Evolutionary conservation across 2,329 filamentous ascomycete species (phyloP).

Genomic region (Aspergillus terreus): DNA sequence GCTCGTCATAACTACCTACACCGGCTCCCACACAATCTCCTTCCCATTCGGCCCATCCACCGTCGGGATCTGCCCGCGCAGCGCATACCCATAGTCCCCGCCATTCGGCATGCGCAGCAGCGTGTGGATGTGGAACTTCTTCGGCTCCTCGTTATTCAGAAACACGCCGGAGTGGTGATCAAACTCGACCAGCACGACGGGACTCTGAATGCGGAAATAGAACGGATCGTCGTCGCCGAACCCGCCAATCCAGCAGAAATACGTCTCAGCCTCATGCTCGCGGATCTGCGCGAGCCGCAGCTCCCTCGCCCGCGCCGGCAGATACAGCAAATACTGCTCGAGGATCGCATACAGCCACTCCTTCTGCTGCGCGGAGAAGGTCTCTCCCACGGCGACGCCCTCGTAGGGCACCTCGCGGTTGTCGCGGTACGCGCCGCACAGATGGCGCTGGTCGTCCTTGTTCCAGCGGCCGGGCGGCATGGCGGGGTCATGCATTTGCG

Average conservation of each 20-base stretch:
- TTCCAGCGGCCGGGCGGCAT: slow-evolving; percentile 69
- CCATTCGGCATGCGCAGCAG: slow-evolving; percentile 68
- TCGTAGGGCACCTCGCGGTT: slow-evolving; percentile 74
- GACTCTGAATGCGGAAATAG: slow-evolving; percentile 74
- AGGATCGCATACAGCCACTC: slow-evolving; percentile 56
- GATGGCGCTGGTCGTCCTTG: slow-evolving; percentile 72
- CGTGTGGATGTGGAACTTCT: slow-evolving; percentile 77
- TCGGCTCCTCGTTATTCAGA: slow-evolving; percentile 66
- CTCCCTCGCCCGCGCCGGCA: slow-evolving; percentile 55
- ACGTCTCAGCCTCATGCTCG: slow-evolving; percentile 63
- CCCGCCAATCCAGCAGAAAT: slow-evolving; percentile 73
- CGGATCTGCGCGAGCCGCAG: slow-evolving; percentile 55
- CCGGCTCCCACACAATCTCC: slow-evolving; percentile 29
- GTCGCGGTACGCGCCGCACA: slow-evolving; percentile 74
- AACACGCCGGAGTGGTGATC: slow-evolving; percentile 79
- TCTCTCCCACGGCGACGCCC: slow-evolving; percentile 53
- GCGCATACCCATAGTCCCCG: slow-evolving; percentile 67
- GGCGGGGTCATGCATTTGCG: slow-evolving; percentile 57
- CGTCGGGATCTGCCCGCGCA: slow-evolving; percentile 37
- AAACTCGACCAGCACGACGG: slow-evolving; percentile 71
- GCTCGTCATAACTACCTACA: neutral
- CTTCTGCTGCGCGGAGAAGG: slow-evolving; percentile 46
- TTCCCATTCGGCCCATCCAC: slow-evolving; percentile 36
- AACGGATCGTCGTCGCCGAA: slow-evolving; percentile 65
- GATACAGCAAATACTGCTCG: slow-evolving; percentile 64